These are phyloP conservation scores for Colletotrichum echinochloae DNA, from an alignment of 2,329 filamentous ascomycete genomes.

Conservation along the genomic window DNA sequence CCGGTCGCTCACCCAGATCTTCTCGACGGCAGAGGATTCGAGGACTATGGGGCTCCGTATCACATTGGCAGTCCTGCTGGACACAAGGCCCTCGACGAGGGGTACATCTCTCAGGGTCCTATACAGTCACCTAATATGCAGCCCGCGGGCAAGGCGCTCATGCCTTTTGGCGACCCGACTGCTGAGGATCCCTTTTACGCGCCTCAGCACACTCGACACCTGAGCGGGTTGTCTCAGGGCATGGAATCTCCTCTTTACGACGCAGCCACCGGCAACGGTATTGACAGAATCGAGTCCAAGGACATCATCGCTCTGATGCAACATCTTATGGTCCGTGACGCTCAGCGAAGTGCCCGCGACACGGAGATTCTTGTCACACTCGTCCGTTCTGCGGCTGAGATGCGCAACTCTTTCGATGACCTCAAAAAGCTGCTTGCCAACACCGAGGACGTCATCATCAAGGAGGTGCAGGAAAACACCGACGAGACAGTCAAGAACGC, in stretches of 20 bases:
- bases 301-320: constrained; percentile 99
- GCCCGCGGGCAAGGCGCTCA: constrained; percentile 67
- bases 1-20: constrained; percentile 70
- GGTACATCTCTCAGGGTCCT: constrained; percentile 84
- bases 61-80: constrained; percentile 68
- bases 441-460: constrained; percentile 90
- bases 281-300: constrained; percentile 93
- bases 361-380: constrained; percentile 96
- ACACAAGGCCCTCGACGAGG: constrained; percentile 80
- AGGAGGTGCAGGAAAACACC: constrained; percentile 87
- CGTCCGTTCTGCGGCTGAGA: constrained; percentile 93
- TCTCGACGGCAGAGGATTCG: constrained; percentile 54
- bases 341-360: constrained; percentile 93
- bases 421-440: constrained; percentile 93
- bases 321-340: constrained; percentile 96
- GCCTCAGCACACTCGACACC: constrained; percentile 71
- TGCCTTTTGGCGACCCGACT: constrained; percentile 52
- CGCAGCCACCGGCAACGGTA: constrained; percentile 84
- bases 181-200: constrained; percentile 76
- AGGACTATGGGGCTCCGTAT: constrained; percentile 58
- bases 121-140: constrained; percentile 66
- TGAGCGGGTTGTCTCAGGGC: constrained; percentile 92
- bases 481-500: constrained; percentile 86
- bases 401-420: constrained; percentile 96
- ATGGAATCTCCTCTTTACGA: constrained; percentile 93